These are phyloP conservation scores for Syzygium syzygioides DNA, from an alignment of 441 rosid species.

Conservation along the genomic window DNA sequence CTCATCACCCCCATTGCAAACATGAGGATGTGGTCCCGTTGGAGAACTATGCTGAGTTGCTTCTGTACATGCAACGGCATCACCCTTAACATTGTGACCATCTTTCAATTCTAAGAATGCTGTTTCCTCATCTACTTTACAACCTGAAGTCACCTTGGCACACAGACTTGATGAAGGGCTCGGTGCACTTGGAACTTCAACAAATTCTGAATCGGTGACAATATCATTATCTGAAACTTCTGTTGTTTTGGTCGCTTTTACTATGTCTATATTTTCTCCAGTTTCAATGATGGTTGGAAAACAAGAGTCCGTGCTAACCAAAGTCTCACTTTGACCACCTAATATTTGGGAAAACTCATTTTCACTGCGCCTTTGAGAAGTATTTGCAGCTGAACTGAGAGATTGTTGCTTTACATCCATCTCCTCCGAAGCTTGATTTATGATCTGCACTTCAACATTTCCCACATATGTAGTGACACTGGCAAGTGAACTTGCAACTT, in stretches of 20 bases:
- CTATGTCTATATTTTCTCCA: slow-evolving; percentile 10
- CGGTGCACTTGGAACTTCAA: not conserved
- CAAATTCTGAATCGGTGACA: not conserved
- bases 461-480: slow-evolving; percentile 13
- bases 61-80: slow-evolving; percentile 7
- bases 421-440: slow-evolving; percentile 15
- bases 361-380: slow-evolving; percentile 17
- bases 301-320: slow-evolving; percentile 8
- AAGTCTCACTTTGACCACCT: slow-evolving; percentile 15
- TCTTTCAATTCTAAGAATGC: slow-evolving; percentile 14
- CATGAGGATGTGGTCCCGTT: slow-evolving; percentile 13
- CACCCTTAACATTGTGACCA: not conserved
- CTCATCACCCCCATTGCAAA: slow-evolving; percentile 13
- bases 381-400: slow-evolving; percentile 5
- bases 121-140: slow-evolving; percentile 22
- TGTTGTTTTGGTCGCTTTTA: not conserved
- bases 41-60: slow-evolving; percentile 14
- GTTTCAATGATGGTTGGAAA: slow-evolving; percentile 9
- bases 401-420: not conserved
- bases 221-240: slow-evolving; percentile 6
- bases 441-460: slow-evolving; percentile 12
- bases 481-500: slow-evolving; percentile 18
- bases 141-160: slow-evolving; percentile 16
- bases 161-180: not conserved
- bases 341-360: slow-evolving; percentile 15